Conservation (phyloP, 306 rosid species). For the Dryas drummondii region DNA sequence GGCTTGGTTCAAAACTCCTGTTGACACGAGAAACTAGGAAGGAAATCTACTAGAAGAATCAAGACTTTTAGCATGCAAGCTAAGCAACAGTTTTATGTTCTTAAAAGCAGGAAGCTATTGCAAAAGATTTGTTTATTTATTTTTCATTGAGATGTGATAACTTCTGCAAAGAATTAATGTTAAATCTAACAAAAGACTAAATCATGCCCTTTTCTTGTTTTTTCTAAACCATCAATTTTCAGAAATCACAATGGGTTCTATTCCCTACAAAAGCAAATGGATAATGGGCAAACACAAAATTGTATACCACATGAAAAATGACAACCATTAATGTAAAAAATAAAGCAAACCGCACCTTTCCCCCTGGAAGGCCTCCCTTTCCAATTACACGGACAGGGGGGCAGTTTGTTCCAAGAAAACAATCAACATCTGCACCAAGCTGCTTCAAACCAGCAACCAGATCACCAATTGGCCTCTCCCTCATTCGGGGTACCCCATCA, state of each 20-base stretch:
- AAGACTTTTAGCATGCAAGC: not conserved
- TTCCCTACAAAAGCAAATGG: not conserved
- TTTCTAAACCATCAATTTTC: not conserved
- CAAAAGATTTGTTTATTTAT: not conserved
- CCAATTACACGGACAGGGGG: slow-evolving; percentile 94
- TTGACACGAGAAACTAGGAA: not conserved
- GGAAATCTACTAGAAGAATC: not conserved
- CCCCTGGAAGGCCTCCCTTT: slow-evolving; percentile 99
- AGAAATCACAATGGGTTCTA: not conserved
- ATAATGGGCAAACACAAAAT: not conserved
- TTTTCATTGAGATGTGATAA: not conserved
- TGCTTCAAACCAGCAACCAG: slow-evolving; percentile 92
- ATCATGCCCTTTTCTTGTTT: not conserved
- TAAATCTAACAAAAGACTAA: not conserved
- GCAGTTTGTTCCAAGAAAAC: slow-evolving; percentile 90
- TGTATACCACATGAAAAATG: no score
- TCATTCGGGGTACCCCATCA: slow-evolving; percentile 99
- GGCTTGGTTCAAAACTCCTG: not conserved
- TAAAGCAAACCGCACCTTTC: slow-evolving; percentile 61
- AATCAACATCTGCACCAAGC: slow-evolving; percentile 94
- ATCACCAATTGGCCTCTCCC: slow-evolving; percentile 98
- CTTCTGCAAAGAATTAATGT: not conserved
- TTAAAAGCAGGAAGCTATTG: not conserved
- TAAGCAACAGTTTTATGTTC: not conserved
- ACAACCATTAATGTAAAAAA: not conserved